Base-by-base conservation (phyloP, 1,139 yeast species). In the Yamadazyma mexicana region DNA sequence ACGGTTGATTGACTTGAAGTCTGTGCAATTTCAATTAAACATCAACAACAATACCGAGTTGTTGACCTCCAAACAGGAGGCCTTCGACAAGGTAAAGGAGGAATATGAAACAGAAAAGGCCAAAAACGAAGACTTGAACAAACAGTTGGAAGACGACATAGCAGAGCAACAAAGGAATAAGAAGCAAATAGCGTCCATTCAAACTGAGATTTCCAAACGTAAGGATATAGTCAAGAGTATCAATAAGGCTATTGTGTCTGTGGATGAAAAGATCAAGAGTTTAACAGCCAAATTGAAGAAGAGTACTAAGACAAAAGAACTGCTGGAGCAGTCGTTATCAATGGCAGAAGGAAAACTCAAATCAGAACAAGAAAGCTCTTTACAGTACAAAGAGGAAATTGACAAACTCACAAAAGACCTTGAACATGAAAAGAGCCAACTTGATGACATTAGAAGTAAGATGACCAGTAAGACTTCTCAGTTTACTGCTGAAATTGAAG, bases 231-330 rank as follows among this genome's bases (percentile, higher is more conserved):
- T 68, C 42, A 66, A 70, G 54, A 69, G 74, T 22, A 59, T 73
- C 23, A 64, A 62, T 42, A 69, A 63, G 42, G 78, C 77, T 28
- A 78, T 71, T 37, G 89, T 87, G 6, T 75, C 89, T 3, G 64
- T 77, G 39, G 94, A 87, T 47, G 96, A 89, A 58, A 83, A 81
- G 57, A 67, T 75, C 39, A 87, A 85, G 60, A 81, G 85, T 56
- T 60, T 82, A 35, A 73, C 68, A 18, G 67, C 64, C 29, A 87
- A 84, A 53, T 68, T 73, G 40, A 77, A 79, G 52, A 87, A 88
- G 57, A 70, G 79, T 9, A 73, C 74, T 42, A 85, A 85, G 52
- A 60, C 69, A 1, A 66, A 61, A 40, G 67, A 63, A 31, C 51
- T 48, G 17, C 69, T 66, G 63, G 68, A 59, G 31, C 65, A 58